Evolutionary conservation across 1,284 basidiomycete species (phyloP).

Genomic region (Cystobasidium slooffiae): DNA sequence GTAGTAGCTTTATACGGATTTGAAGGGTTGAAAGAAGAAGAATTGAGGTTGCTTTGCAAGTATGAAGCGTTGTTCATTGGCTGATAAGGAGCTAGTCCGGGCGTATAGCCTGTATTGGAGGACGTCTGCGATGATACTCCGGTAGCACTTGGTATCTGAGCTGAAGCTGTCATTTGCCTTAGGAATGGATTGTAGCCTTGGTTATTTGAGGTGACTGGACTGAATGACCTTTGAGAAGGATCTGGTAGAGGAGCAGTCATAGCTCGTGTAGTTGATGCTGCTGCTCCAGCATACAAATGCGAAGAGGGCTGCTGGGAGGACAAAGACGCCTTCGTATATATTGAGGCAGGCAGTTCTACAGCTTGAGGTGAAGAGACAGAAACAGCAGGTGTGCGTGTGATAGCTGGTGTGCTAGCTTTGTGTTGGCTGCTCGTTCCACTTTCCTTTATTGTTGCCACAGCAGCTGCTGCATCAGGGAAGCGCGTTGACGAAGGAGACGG

Average conservation of each 20-base stretch:
- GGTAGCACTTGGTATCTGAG: slow-evolving; percentile 22
- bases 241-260: slow-evolving; percentile 39
- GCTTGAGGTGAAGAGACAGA: slow-evolving; percentile 9
- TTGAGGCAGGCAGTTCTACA: not conserved
- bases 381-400: slow-evolving; percentile 21
- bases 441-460: slow-evolving; percentile 9
- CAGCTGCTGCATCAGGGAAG: not conserved
- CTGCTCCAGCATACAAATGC: not conserved
- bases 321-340: not conserved
- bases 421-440: not conserved
- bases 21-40: not conserved
- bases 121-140: not conserved
- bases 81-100: not conserved
- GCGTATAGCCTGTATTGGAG: not conserved
- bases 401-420: not conserved
- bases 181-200: slow-evolving; percentile 32
- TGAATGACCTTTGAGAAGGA: not conserved
- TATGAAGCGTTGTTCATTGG: not conserved
- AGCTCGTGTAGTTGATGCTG: slow-evolving; percentile 2
- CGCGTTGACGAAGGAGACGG: not conserved
- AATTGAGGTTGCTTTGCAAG: slow-evolving; percentile 3
- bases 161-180: slow-evolving; percentile 39
- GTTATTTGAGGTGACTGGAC: not conserved
- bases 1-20: not conserved
- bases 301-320: not conserved